Evolutionary conservation across 257 asterid genomes (phyloP).

Genomic region (Plectranthus barbatus): DNA sequence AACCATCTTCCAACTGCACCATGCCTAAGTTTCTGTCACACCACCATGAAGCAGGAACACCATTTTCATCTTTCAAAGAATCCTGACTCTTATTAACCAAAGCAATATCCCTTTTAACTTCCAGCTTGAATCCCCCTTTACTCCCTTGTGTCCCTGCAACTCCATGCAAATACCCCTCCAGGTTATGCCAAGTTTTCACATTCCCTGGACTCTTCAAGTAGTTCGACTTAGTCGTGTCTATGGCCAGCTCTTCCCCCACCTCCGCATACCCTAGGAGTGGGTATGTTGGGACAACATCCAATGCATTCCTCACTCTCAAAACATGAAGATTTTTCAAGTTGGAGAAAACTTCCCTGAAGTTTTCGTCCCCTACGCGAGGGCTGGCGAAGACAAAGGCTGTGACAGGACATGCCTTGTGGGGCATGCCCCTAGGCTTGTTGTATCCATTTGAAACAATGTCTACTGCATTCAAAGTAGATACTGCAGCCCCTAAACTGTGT

Average conservation of each 20-base stretch:
- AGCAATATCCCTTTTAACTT: conserved; percentile 40
- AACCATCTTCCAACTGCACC: conserved; percentile 73
- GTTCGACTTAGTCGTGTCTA: conserved; percentile 46
- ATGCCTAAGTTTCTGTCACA: conserved; percentile 56
- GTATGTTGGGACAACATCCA: conserved; percentile 50
- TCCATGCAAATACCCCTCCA: conserved; percentile 74
- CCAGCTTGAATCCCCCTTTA: conserved; percentile 45
- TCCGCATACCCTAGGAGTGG: conserved; percentile 44
- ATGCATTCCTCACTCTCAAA: conserved; percentile 38
- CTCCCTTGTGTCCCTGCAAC: conserved; percentile 64
- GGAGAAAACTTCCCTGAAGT: conserved; percentile 14
- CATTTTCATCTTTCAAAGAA: conserved; percentile 40
- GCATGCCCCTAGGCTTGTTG: conserved; percentile 33
- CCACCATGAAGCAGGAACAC: conserved; percentile 64
- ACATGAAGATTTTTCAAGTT: conserved; percentile 23
- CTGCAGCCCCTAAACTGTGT: conserved; percentile 80
- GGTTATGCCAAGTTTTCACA: conserved; percentile 35
- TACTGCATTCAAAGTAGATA: conserved; percentile 54
- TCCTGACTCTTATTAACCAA: conserved; percentile 51
- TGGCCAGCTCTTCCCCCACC: conserved; percentile 52
- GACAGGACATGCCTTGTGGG: conserved; percentile 46
- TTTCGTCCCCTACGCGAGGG: conserved; percentile 62
- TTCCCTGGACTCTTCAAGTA: conserved; percentile 58
- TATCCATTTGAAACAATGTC: conserved; percentile 52
- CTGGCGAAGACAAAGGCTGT: conserved; percentile 61